Evolutionary conservation across 441 rosid species (phyloP), one percentile per base, ranked within the genome.

Genomic region (Corymbia citriodora): DNA sequence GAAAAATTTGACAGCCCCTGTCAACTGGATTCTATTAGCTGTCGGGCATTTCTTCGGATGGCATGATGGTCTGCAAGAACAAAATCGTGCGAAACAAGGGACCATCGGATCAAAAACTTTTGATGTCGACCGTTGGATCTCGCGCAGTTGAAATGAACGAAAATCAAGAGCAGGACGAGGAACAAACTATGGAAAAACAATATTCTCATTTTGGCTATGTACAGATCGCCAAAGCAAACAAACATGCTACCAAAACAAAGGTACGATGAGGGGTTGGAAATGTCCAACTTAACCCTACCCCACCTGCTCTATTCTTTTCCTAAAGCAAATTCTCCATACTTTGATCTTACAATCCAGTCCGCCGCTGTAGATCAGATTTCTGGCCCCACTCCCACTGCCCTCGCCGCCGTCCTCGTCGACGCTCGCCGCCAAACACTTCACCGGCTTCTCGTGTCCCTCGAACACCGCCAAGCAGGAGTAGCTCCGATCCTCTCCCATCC

Each of bases 271-370:
- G 27, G 40, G 45, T 7, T 2, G 2, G 59, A 87, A 87, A n/a
- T 55, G 88, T 52, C 61, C 88, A n/a, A 52, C 61, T 57, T 5
- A 36, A 87, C 88, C 59, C 52, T 87, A 6, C n/a, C n/a, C 72
- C 45, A 55, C 88, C 59, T 55, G n/a, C 52, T 10, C 45, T 40
- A 40, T 6, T 40, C 45, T 40, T 87, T 19, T 19, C 7, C 65
- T 25, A 63, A 17, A 55, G 48, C 59, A 87, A 54, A 94, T 54
- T 45, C 87, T 92, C 97, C 99, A 95, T 90, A 96, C 93, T 92
- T 93, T 96, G 87, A 95, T 91, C 88, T 94, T 93, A 89, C 93
- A 91, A 90, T 96, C 98, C 94, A 96, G 93, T 91, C 97, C 94
- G 17, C 97, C 98, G 87, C 97, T 96, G 74, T 94, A 96, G 91